Percentiles rank a stretch among this genome's conserved stretches.
Conservation (phyloP, 2,329 filamentous ascomycete species). For the Penicillium sumatraense region DNA sequence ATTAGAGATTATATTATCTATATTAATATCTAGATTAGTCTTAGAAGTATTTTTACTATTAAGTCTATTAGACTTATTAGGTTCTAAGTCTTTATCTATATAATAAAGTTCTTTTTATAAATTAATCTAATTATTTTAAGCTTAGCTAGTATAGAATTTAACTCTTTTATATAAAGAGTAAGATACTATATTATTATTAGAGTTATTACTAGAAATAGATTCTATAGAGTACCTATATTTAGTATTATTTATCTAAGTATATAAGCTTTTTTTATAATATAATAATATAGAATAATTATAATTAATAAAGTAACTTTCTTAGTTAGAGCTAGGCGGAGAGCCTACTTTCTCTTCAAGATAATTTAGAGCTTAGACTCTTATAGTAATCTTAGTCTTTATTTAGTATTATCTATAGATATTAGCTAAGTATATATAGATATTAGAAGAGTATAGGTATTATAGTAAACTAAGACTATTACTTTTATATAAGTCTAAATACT, state of each 20-base stretch:
- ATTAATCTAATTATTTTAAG: not conserved
- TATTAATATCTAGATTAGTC: not conserved
- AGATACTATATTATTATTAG: not conserved
- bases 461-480: no score
- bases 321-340: not conserved
- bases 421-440: no score
- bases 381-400: no score
- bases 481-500: no score
- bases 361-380: no score
- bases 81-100: not conserved
- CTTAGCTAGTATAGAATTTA: not conserved
- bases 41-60: not conserved
- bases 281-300: not conserved
- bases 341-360: no score
- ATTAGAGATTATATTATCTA: not conserved
- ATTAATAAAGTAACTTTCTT: not conserved
- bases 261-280: not conserved
- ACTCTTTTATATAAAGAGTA: not conserved
- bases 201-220: not conserved
- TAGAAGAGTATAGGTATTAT: no score
- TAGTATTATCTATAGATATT: no score
- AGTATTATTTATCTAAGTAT: not conserved
- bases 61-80: not conserved
- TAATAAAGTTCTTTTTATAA: not conserved
- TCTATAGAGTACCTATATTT: not conserved